phyloP scores from a whole-genome alignment of 805 yeast genomes.

The Ogataea nitratoaversa region DNA sequence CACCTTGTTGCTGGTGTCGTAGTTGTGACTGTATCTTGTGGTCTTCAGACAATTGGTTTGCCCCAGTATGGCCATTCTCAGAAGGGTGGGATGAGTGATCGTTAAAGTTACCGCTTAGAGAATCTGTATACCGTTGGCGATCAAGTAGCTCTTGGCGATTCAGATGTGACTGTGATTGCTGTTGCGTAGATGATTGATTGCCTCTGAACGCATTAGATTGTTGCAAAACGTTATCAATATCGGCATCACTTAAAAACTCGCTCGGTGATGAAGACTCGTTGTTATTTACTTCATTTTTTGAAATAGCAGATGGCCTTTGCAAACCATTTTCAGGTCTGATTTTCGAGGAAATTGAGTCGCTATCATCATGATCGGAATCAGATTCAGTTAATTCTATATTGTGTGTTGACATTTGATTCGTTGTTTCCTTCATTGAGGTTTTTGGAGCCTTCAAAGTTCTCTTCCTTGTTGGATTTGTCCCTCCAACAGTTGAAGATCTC shows the following conservation, averaged over 20 bases:
- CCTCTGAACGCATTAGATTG: slow-evolving; percentile 15
- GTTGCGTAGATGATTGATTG: neutral
- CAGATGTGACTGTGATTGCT: slow-evolving; percentile 1
- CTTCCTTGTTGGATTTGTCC: slow-evolving; percentile 4
- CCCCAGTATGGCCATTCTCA: neutral
- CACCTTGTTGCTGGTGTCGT: neutral
- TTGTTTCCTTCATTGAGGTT: neutral
- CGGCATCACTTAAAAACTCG: slow-evolving; percentile 52
- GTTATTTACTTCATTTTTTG: neutral
- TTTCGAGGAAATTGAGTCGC: slow-evolving; percentile 13
- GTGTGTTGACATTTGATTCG: neutral
- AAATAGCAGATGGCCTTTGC: neutral
- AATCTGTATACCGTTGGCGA: neutral
- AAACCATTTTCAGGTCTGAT: slow-evolving; percentile 3
- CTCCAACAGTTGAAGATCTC: neutral
- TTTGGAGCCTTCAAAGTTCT: slow-evolving; percentile 16
- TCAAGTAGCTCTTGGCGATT: too few relatives aligned
- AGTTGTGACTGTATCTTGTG: slow-evolving; percentile 1
- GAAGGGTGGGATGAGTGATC: neutral
- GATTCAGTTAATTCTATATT: slow-evolving; percentile 6
- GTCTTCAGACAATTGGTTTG: neutral
- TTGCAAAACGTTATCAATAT: slow-evolving; percentile 39
- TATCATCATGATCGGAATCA: slow-evolving; percentile 15
- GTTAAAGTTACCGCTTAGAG: slow-evolving; percentile 1
- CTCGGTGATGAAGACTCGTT: slow-evolving; percentile 43